These are phyloP conservation scores for Paragyromitra xinjiangensis DNA, from an alignment of 495 filamentous ascomycete species.

Conservation along the genomic window DNA sequence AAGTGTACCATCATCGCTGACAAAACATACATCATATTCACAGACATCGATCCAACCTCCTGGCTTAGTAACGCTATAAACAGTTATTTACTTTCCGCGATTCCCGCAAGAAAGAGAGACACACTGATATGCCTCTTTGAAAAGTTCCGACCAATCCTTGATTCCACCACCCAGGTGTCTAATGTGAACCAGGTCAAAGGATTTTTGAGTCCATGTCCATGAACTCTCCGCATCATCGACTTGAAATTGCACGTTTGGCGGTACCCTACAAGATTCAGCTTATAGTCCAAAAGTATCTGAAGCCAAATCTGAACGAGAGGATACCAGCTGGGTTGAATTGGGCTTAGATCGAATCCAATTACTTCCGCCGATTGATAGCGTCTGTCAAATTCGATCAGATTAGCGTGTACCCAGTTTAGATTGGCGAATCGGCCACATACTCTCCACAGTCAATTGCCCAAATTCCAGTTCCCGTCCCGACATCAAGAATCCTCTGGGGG, in stretches of 20 bases:
- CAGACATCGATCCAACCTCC: slow-evolving; percentile 46
- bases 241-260: slow-evolving; percentile 63
- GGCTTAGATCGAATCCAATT: slow-evolving; percentile 49
- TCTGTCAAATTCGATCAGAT: slow-evolving; percentile 60
- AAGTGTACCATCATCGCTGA: slow-evolving; percentile 41
- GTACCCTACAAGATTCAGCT: slow-evolving; percentile 46
- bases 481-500: slow-evolving; percentile 63
- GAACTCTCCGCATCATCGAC: slow-evolving; percentile 65
- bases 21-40: slow-evolving; percentile 26
- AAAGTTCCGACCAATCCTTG: slow-evolving; percentile 38
- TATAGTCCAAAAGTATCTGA: neutral
- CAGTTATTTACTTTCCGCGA: neutral
- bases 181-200: slow-evolving; percentile 62
- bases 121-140: slow-evolving; percentile 58
- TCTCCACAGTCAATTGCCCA: slow-evolving; percentile 66
- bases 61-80: slow-evolving; percentile 33
- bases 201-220: slow-evolving; percentile 62
- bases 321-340: slow-evolving; percentile 63
- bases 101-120: neutral
- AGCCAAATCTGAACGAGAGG: neutral
- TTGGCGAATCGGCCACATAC: neutral
- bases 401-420: neutral
- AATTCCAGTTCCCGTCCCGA: slow-evolving; percentile 67
- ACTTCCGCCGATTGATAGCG: slow-evolving; percentile 58
- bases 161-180: slow-evolving; percentile 54